Conservation (phyloP, 352 stramenopile species). For the Phytophthora uliginosa region DNA sequence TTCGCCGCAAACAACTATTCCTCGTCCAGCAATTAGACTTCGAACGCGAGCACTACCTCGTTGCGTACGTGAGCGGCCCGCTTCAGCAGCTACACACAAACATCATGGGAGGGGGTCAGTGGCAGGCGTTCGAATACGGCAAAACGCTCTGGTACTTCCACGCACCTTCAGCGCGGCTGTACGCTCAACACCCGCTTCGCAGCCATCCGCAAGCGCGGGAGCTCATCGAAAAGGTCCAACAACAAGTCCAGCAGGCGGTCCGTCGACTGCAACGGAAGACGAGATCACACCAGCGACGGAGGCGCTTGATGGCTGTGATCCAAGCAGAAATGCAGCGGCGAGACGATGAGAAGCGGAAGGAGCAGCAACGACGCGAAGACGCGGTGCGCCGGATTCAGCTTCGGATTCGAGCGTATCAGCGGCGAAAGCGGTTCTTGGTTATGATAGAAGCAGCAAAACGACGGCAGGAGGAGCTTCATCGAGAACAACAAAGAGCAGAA, state of each 20-base stretch:
- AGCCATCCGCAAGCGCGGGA: conserved; percentile 48
- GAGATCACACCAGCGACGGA: conserved; percentile 17
- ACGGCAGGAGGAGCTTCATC: conserved; percentile 18
- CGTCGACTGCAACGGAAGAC: conserved; percentile 47
- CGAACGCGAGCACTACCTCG: conserved; percentile 63
- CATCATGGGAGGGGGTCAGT: conserved; percentile 62
- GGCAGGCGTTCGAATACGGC: conserved; percentile 73
- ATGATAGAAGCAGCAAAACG: conserved; percentile 17
- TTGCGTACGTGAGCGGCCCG: conserved; percentile 46
- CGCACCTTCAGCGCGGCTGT: conserved; percentile 39
- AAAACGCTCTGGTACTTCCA: conserved; percentile 77
- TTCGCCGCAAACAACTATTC: conserved; percentile 69
- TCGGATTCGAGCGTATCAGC: conserved; percentile 17
- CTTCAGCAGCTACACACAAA: conserved; percentile 55
- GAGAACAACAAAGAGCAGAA: conserved; percentile 26
- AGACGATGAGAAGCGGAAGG: conserved; percentile 23
- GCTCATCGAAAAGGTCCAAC: conserved; percentile 54
- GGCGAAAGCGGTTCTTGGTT: conserved; percentile 14
- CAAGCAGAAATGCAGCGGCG: conserved; percentile 6
- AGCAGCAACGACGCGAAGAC: conserved; percentile 11
- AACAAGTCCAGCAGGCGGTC: conserved; percentile 50
- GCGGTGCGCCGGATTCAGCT: conserved; percentile 20
- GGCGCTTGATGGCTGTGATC: conserved; percentile 28
- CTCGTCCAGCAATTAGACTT: conserved; percentile 72
- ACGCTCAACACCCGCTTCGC: conserved; percentile 69